Percentiles rank a stretch among this genome's conserved stretches.
phyloP scores from a whole-genome alignment of 169 alveolate species.

The Besnoitia besnoiti region DNA sequence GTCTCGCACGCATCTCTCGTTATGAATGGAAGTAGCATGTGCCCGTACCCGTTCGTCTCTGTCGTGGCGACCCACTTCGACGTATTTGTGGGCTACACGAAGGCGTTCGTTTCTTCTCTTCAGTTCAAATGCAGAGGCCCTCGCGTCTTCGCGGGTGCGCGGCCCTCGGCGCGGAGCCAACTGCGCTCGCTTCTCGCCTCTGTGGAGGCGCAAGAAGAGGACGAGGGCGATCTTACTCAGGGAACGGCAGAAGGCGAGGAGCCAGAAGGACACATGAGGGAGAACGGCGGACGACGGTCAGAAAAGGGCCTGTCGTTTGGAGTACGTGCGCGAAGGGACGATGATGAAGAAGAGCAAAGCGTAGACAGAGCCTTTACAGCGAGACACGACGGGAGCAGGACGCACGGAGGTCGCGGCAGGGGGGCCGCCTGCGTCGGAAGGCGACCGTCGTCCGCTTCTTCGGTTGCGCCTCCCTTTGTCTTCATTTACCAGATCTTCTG shows the following conservation, averaged over 20 bases:
- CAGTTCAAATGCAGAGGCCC: background rate
- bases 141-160: conserved; percentile 17
- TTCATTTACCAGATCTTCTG: conserved; percentile 9
- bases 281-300: too few species aligned
- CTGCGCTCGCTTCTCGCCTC: background rate
- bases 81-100: conserved; percentile 16
- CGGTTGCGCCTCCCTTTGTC: background rate
- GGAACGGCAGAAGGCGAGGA: background rate
- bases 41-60: background rate
- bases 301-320: too few species aligned
- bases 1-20: background rate
- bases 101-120: background rate
- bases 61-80: background rate
- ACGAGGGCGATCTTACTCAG: background rate
- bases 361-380: too few species aligned
- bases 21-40: background rate
- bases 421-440: too few species aligned
- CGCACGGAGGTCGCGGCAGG: too few species aligned
- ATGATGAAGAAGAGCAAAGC: too few species aligned
- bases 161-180: background rate
- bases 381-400: too few species aligned
- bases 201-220: background rate
- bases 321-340: too few species aligned
- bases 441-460: too few species aligned
- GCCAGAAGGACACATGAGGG: background rate